Base-by-base conservation (phyloP, 768 basidiomycete species). In the Bullera alba region DNA sequence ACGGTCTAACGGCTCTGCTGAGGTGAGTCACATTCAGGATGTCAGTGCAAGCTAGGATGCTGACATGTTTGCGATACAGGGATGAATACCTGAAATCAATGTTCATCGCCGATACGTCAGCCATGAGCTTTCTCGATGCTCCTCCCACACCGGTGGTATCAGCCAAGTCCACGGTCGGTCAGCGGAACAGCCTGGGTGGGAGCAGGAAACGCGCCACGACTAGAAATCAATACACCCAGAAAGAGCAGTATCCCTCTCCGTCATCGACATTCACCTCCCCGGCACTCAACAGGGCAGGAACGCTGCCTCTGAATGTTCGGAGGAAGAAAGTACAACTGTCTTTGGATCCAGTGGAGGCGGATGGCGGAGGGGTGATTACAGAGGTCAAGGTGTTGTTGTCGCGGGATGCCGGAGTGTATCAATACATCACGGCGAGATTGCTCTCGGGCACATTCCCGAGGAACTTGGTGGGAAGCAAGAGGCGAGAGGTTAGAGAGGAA, bases 151-250 rank as follows among this genome's bases (percentile, higher is more conserved):
- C 15, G 35, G 5, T 38, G 22, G 21, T 26, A 35, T 26, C 35
- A 38, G 22, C 58, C 50, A 37, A n/a, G n/a, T n/a, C n/a, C n/a
- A n/a, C n/a, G n/a, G n/a, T n/a, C n/a, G n/a, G n/a, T n/a, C n/a
- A n/a, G n/a, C n/a, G n/a, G n/a, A n/a, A n/a, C n/a, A n/a, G n/a
- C n/a, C n/a, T n/a, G 42, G 42, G 17, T 26, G 10, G 45, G 17
- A 44, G 22, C 23, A 54, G 8, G 36, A 55, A 48, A 49, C 51
- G 38, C 29, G 54, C 51, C 6, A 32, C 39, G 8, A 54, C 48
- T 10, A 26, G 59, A 19, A 65, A 65, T 35, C 63, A 65, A 35
- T 65, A 61, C 44, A 54, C 44, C 27, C 63, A 61, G 36, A 54
- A 44, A 8, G 26, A 27, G 1, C 21, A 51, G 2, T 53, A 35